phyloP scores from a whole-genome alignment of 2,329 filamentous ascomycete genomes.

The Teratosphaeria zuluensis region DNA sequence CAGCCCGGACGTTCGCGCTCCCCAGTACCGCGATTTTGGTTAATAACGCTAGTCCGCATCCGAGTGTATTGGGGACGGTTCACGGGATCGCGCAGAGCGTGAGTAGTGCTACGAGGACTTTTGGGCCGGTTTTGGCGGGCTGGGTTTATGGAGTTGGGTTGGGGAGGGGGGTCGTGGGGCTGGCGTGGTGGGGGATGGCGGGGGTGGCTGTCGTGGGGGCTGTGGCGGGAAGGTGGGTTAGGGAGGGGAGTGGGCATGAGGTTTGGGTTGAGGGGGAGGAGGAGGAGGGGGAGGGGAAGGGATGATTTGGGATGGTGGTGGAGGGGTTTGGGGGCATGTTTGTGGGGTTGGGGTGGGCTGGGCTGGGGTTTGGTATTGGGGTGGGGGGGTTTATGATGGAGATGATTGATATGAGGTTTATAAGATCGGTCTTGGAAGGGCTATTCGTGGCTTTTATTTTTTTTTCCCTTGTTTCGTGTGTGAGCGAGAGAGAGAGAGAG shows the following conservation, averaged over 20 bases:
- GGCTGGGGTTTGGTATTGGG: too few relatives aligned
- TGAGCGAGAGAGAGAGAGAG: too few relatives aligned
- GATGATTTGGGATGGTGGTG: too few relatives aligned
- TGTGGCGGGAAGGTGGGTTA: conserved; percentile 47
- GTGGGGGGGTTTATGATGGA: too few relatives aligned
- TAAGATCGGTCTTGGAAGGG: too few relatives aligned
- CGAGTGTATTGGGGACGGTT: conserved; percentile 46
- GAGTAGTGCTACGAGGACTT: conserved; percentile 42
- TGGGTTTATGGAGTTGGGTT: conserved; percentile 45
- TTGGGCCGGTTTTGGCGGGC: conserved; percentile 46
- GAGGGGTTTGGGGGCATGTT: too few relatives aligned
- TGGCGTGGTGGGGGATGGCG: conserved; percentile 50
- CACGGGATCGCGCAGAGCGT: conserved; percentile 51
- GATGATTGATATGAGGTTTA: too few relatives aligned
- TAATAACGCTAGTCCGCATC: conserved; percentile 51
- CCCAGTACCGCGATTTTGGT: conserved; percentile 50
- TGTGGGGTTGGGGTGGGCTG: too few relatives aligned
- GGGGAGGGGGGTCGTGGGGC: conserved; percentile 43
- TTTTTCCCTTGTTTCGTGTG: too few relatives aligned
- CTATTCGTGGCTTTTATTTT: too few relatives aligned
- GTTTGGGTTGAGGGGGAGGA: conserved; percentile 42
- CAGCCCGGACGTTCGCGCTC: conserved; percentile 42
- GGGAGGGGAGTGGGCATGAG: conserved; percentile 56
- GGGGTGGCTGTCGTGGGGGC: conserved; percentile 47
- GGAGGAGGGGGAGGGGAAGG: conserved; percentile 5